Evolutionary conservation across 441 rosid species (phyloP).

Genomic region (Gossypium lobatum): DNA sequence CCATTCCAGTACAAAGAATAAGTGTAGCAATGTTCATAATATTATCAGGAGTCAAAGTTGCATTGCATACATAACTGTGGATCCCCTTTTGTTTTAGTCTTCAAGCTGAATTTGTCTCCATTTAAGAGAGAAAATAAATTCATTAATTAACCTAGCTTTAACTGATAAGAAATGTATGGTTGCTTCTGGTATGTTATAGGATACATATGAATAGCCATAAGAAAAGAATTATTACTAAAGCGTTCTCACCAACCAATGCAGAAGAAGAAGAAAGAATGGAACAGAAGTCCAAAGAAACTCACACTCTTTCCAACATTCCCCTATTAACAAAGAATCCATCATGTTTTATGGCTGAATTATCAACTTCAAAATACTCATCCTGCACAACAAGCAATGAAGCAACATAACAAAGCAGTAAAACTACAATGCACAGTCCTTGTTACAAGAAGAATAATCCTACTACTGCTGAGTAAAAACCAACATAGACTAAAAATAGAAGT

Average conservation of each 20-base stretch:
- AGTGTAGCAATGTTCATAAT: not conserved
- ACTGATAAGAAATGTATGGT: conserved; percentile 6
- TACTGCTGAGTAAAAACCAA: not conserved
- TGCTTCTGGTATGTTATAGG: conserved; percentile 3
- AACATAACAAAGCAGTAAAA: conserved; percentile 9
- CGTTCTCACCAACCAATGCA: not conserved
- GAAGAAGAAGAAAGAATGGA: not conserved
- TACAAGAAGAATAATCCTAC: conserved; percentile 10
- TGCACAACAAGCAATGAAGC: conserved; percentile 30
- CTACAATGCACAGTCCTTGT: not conserved
- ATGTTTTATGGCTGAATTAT: conserved; percentile 84
- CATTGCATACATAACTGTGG: not conserved
- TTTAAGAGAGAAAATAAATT: not conserved
- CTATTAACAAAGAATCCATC: conserved; percentile 93
- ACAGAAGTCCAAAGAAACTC: conserved; percentile 29
- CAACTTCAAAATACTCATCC: conserved; percentile 99
- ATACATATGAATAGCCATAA: not conserved
- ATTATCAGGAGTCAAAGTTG: not conserved
- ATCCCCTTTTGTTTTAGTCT: not conserved
- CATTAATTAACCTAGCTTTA: conserved; percentile 8
- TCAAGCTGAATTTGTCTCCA: not conserved
- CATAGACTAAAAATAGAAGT: not conserved
- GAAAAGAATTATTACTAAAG: not conserved
- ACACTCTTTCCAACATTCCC: conserved; percentile 88
- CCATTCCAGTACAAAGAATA: not conserved